Percentiles rank a stretch among this genome's conserved stretches.
phyloP scores from a whole-genome alignment of 306 rosid genomes.

The Prunus mume region DNA sequence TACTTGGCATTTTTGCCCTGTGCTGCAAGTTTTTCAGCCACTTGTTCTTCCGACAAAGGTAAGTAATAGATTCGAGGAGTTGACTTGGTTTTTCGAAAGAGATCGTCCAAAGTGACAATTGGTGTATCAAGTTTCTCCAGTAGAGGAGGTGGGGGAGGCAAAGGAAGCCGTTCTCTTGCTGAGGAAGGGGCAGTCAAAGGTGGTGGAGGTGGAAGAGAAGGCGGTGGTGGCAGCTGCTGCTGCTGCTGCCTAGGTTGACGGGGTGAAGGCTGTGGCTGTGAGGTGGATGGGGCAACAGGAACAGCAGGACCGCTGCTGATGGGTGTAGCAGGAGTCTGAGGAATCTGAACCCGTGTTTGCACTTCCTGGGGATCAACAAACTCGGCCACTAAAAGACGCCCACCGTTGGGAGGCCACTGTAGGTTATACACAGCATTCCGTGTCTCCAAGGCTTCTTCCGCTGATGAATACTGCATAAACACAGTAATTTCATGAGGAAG shows the following conservation, averaged over 20 bases:
- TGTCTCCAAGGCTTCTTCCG: conserved; percentile 81
- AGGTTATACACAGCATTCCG: conserved; percentile 87
- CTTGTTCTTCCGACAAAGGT: conserved; percentile 88
- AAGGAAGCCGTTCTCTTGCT: conserved; percentile 60
- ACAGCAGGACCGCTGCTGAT: conserved; percentile 40
- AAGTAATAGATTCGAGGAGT: conserved; percentile 93
- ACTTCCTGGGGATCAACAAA: conserved; percentile 91
- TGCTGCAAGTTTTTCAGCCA: conserved; percentile 58
- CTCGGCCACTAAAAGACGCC: conserved; percentile 79
- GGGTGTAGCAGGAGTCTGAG: conserved; percentile 55
- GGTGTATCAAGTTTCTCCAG: conserved; percentile 71
- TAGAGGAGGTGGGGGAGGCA: conserved; percentile 84
- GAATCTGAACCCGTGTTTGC: conserved; percentile 57
- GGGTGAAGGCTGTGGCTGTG: conserved; percentile 41
- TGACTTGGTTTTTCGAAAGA: conserved; percentile 83
- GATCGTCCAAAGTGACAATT: conserved; percentile 86
- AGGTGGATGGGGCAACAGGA: conserved; percentile 38
- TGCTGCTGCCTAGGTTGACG: conserved; percentile 34
- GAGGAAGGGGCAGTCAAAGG: conserved; percentile 54
- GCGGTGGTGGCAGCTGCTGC: conserved; percentile 34
- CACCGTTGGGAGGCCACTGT: conserved; percentile 98
- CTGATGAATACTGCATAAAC: conserved; percentile 67
- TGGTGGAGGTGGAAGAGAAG: conserved; percentile 52
- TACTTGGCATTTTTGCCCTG: conserved; percentile 47
- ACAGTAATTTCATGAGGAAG: conserved; percentile 6